Conservation (phyloP, 805 yeast species). For the Nakazawaea sp. region DNA sequence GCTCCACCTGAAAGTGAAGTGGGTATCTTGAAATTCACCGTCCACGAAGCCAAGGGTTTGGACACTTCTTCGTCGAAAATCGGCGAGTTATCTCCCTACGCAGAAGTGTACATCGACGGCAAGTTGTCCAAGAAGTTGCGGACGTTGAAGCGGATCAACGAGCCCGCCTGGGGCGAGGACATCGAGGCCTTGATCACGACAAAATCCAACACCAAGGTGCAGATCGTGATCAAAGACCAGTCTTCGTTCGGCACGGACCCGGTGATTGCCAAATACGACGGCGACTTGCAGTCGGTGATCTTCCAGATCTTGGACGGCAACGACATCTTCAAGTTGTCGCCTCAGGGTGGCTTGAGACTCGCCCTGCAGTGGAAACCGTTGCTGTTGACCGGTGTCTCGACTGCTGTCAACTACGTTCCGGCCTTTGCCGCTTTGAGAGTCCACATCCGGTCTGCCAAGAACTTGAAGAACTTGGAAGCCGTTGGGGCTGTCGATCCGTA, state of each 20-base stretch:
- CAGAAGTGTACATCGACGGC: constrained; percentile 55
- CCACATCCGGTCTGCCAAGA: constrained; percentile 45
- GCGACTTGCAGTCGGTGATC: constrained; percentile 47
- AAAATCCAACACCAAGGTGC: constrained; percentile 48
- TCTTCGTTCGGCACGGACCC: constrained; percentile 39
- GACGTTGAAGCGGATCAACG: constrained; percentile 58
- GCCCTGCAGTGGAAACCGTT: constrained; percentile 69
- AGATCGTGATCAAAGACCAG: constrained; percentile 54
- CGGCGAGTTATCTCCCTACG: constrained; percentile 57
- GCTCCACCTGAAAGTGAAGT: constrained; percentile 54
- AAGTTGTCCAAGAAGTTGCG: constrained; percentile 51
- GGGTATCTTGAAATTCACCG: constrained; percentile 61
- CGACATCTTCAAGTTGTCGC: constrained; percentile 40
- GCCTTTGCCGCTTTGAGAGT: constrained; percentile 65
- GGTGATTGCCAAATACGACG: constrained; percentile 45
- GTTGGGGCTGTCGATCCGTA: constrained; percentile 77
- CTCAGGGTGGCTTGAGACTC: constrained; percentile 49
- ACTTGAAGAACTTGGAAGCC: constrained; percentile 50
- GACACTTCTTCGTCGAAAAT: constrained; percentile 43
- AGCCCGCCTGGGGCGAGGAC: constrained; percentile 64
- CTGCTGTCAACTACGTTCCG: constrained; percentile 38
- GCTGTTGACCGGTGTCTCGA: constrained; percentile 42
- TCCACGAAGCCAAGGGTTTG: constrained; percentile 55
- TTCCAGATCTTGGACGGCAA: constrained; percentile 43
- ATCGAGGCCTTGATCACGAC: constrained; percentile 57